Percentiles rank a stretch among this genome's conserved stretches.
Evolutionary conservation across 768 basidiomycete genomes (phyloP).

Genomic region (Cyclocybe aegerita): DNA sequence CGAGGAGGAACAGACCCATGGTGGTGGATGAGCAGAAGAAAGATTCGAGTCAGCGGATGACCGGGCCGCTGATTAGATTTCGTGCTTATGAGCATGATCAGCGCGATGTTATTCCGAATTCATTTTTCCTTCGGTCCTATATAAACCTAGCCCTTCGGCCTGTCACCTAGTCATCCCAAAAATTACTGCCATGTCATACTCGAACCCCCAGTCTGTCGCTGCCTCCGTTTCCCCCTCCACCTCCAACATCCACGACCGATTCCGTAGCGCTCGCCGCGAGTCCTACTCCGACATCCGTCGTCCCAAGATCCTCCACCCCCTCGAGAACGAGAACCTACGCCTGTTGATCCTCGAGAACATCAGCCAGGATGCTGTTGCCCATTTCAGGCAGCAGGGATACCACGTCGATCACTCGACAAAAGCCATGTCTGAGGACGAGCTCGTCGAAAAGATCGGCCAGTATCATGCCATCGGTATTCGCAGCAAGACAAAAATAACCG

Average conservation of each 20-base stretch:
- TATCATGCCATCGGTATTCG: constrained; percentile 98
- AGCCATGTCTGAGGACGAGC: constrained; percentile 91
- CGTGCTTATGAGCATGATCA: constrained; percentile 18
- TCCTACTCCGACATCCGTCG: constrained; percentile 42
- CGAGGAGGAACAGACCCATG: constrained; percentile 79
- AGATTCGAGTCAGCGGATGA: constrained; percentile 17
- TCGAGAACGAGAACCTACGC: constrained; percentile 77
- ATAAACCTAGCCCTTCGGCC: constrained; percentile 5
- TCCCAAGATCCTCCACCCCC: constrained; percentile 75
- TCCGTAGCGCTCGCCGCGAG: constrained; percentile 29
- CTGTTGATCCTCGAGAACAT: constrained; percentile 95
- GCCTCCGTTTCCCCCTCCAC: constrained; percentile 55
- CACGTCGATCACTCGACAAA: constrained; percentile 87
- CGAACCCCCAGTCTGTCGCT: constrained; percentile 45
- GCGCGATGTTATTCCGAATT: constrained; percentile 4
- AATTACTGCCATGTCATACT: constrained; percentile 39
- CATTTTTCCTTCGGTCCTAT: constrained; percentile 7
- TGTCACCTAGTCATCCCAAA: constrained; percentile 1
- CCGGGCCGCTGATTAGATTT: constrained; percentile 16
- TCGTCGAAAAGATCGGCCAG: constrained; percentile 73
- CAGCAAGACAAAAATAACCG: constrained; percentile 96
- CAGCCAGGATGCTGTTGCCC: constrained; percentile 82
- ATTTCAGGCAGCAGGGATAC: constrained; percentile 82
- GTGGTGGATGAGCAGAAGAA: constrained; percentile 9
- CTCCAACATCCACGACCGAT: constrained; percentile 44